A percentile compares a stretch with the other conserved stretches of the same genome.
These are phyloP conservation scores for Colletotrichum sp. DNA, from an alignment of 2,329 filamentous ascomycete genomes.

Conservation along the genomic window DNA sequence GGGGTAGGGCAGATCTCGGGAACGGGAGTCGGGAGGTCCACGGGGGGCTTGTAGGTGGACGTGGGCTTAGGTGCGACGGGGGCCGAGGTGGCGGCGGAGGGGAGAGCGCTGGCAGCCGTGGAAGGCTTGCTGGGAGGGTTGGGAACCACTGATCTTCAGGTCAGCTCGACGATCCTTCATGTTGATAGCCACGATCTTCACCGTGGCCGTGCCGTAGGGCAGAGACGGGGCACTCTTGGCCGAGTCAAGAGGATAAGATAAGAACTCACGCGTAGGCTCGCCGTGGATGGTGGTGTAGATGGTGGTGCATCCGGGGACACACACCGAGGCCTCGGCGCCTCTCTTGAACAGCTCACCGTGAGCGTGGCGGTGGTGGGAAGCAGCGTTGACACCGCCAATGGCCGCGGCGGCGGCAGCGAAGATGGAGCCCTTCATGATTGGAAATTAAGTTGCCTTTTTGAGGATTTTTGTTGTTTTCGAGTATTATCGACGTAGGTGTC, in stretches of 20 bases:
- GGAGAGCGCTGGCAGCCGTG: constrained; percentile 23
- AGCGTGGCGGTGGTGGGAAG: constrained; percentile 65
- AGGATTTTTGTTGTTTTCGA: constrained; percentile 26
- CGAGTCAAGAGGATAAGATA: neutral
- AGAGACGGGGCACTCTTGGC: neutral
- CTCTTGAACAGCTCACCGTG: constrained; percentile 66
- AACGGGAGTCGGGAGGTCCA: constrained; percentile 57
- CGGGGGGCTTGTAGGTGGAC: constrained; percentile 47
- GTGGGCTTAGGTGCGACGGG: constrained; percentile 30
- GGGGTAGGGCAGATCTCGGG: constrained; percentile 65
- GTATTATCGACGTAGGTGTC: constrained; percentile 30
- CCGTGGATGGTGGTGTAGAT: constrained; percentile 76
- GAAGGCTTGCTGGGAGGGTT: constrained; percentile 34
- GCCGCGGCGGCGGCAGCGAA: constrained; percentile 70
- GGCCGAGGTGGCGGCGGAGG: constrained; percentile 26
- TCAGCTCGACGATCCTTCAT: neutral
- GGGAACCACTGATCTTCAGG: constrained; percentile 39
- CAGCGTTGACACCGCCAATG: constrained; percentile 60
- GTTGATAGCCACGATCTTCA: neutral
- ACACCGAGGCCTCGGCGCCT: constrained; percentile 51
- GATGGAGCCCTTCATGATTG: constrained; percentile 77
- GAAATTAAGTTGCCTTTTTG: constrained; percentile 34
- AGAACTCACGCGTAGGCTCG: constrained; percentile 64
- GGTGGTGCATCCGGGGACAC: constrained; percentile 71
- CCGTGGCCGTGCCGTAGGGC: neutral